These are phyloP conservation scores for Trypanosoma platydactyli DNA, from an alignment of 208 protist genomes.

Conservation along the genomic window DNA sequence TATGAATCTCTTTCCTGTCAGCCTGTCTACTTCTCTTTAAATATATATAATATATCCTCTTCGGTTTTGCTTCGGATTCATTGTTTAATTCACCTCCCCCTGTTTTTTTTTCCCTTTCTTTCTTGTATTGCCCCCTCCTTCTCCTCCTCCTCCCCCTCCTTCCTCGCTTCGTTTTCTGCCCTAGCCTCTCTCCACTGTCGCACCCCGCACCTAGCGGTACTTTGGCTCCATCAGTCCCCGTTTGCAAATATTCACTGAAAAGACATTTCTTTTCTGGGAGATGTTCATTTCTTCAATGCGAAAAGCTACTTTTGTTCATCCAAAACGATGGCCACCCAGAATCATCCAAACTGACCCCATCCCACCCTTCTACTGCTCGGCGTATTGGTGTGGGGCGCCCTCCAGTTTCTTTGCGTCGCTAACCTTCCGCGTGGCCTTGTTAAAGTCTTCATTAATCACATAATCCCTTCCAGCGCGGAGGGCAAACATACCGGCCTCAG, in stretches of 20 bases:
- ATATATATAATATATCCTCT: slow-evolving; percentile 12
- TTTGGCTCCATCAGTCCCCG: background rate
- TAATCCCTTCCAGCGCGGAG: slow-evolving; percentile 97
- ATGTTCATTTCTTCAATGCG: background rate
- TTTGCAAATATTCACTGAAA: too few relatives aligned
- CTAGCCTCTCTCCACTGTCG: too few relatives aligned
- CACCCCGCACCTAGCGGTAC: background rate
- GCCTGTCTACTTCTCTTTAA: too few relatives aligned
- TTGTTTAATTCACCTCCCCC: background rate
- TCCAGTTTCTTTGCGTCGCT: slow-evolving; percentile 98
- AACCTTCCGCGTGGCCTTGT: slow-evolving; percentile 99
- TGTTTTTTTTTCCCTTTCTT: slow-evolving; percentile 12
- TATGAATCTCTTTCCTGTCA: slow-evolving; percentile 2
- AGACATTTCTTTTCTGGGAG: too few relatives aligned
- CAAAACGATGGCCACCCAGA: too few relatives aligned
- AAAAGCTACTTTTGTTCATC: too few relatives aligned
- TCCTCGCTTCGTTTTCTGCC: background rate
- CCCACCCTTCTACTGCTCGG: slow-evolving; percentile 64
- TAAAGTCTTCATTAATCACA: slow-evolving; percentile 98
- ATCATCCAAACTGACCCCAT: background rate
- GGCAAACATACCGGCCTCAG: slow-evolving; percentile 99
- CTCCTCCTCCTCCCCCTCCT: slow-evolving; percentile 7
- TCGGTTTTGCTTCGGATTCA: slow-evolving; percentile 1
- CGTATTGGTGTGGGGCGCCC: slow-evolving; percentile 83
- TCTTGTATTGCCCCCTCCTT: slow-evolving; percentile 11